phyloP scores from a whole-genome alignment of 129 eudicot species.

The Pittosporum tobira region DNA sequence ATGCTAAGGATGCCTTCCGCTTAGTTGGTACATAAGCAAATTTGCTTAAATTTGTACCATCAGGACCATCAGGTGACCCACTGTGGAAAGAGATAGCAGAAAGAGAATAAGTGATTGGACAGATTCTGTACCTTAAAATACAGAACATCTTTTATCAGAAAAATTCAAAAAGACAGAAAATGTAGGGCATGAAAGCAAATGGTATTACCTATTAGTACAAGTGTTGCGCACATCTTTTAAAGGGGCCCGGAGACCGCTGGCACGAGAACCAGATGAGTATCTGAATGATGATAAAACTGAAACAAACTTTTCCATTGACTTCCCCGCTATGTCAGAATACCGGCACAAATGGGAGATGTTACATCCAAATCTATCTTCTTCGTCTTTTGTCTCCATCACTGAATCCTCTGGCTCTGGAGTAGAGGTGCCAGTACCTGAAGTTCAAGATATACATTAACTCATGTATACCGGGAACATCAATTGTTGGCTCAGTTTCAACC shows the following conservation, averaged over 20 bases:
- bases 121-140: not conserved
- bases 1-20: constrained; percentile 14
- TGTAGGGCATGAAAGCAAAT: constrained; percentile 5
- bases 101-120: not conserved
- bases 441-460: not conserved
- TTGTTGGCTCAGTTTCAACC: no score
- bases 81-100: not conserved
- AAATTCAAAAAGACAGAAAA: no score
- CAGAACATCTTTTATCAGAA: no score
- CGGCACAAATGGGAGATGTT: constrained; percentile 71
- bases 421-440: constrained; percentile 28
- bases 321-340: constrained; percentile 79
- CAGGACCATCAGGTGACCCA: constrained; percentile 16
- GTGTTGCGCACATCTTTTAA: constrained; percentile 67
- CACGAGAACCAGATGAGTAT: constrained; percentile 86
- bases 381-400: constrained; percentile 20
- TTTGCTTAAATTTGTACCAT: constrained; percentile 24
- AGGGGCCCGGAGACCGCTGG: constrained; percentile 94
- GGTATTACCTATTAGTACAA: constrained; percentile 27
- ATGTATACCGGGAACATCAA: constrained; percentile 1
- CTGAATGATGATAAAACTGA: constrained; percentile 68
- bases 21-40: constrained; percentile 29
- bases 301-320: constrained; percentile 76
- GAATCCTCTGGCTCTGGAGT: constrained; percentile 28
- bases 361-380: constrained; percentile 70